phyloP scores from a whole-genome alignment of 2,329 filamentous ascomycete species.

The Huntiella bhutanensis region DNA sequence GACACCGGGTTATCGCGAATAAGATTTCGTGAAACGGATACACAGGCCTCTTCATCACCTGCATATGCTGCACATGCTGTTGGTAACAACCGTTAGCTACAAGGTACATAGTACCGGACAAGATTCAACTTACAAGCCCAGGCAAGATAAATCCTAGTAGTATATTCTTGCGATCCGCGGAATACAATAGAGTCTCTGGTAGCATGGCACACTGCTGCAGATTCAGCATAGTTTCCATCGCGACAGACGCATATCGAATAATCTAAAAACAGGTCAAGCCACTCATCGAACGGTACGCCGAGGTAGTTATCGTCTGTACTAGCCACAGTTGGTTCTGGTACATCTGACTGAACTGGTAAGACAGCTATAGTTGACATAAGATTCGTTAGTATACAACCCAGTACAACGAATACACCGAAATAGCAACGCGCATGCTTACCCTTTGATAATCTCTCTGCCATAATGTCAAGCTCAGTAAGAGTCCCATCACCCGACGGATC shows the following conservation, averaged over 20 bases:
- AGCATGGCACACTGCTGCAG: conserved; percentile 63
- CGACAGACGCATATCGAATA: conserved; percentile 63
- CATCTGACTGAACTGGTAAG: conserved; percentile 12
- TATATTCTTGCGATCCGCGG: conserved; percentile 46
- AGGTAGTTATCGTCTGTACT: conserved; percentile 34
- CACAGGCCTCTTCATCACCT: conserved; percentile 58
- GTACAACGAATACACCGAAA: too few relatives aligned
- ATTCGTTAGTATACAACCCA: background rate
- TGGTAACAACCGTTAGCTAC: conserved; percentile 8
- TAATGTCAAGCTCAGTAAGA: conserved; percentile 29
- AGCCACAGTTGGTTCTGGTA: background rate
- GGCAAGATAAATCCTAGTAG: conserved; percentile 55
- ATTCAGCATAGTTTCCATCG: conserved; percentile 45
- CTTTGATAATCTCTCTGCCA: conserved; percentile 36
- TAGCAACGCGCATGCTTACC: conserved; percentile 22
- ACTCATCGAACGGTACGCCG: conserved; percentile 62
- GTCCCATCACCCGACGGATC: conserved; percentile 15
- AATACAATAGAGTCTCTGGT: conserved; percentile 71
- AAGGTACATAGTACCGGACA: background rate
- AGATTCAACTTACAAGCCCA: conserved; percentile 42
- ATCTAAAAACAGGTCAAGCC: conserved; percentile 80
- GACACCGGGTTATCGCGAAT: conserved; percentile 66
- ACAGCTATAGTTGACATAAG: background rate
- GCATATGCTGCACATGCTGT: conserved; percentile 63
- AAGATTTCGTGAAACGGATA: conserved; percentile 59